A percentile compares a stretch with the other conserved stretches of the same genome.
phyloP scores from a whole-genome alignment of 176 grass and related monocot species.

The Tuctoria greenei region DNA sequence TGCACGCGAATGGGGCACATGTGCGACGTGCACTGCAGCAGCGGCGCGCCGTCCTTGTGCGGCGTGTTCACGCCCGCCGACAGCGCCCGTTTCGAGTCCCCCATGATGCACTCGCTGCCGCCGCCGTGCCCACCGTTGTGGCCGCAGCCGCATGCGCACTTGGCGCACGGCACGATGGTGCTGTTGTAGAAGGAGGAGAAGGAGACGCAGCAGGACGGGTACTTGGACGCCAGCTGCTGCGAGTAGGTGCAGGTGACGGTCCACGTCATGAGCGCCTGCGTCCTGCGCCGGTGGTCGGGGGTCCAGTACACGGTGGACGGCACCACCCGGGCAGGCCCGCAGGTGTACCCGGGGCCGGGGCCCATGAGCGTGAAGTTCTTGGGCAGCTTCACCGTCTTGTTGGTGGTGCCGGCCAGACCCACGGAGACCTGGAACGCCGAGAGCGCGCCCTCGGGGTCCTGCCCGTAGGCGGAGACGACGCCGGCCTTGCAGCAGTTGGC shows the following conservation, averaged over 20 bases:
- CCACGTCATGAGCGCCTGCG: constrained; percentile 97
- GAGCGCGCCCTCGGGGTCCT: constrained; percentile 55
- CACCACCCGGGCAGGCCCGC: constrained; percentile 61
- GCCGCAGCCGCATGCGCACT: constrained; percentile 79
- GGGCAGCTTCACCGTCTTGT: constrained; percentile 92
- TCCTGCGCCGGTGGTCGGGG: constrained; percentile 61
- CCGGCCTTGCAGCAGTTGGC: constrained; percentile 99
- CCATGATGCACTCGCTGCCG: constrained; percentile 36
- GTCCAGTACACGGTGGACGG: constrained; percentile 71
- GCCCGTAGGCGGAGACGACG: constrained; percentile 69
- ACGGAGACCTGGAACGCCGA: constrained; percentile 88
- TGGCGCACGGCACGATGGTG: constrained; percentile 76
- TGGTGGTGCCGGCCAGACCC: constrained; percentile 75
- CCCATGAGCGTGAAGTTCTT: constrained; percentile 75
- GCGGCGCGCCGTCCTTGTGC: constrained; percentile 58
- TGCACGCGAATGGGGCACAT: constrained; percentile 92
- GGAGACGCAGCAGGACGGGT: constrained; percentile 85
- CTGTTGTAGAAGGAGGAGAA: constrained; percentile 93
- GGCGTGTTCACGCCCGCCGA: constrained; percentile 68
- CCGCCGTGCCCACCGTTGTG: constrained; percentile 34
- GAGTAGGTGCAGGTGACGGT: constrained; percentile 81
- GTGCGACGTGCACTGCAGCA: constrained; percentile 79
- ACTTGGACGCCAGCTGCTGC: constrained; percentile 65
- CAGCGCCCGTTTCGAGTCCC: constrained; percentile 56
- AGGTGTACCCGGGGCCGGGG: constrained; percentile 77